phyloP scores from a whole-genome alignment of 352 stramenopile species.

The Phytophthora niederhauseri region DNA sequence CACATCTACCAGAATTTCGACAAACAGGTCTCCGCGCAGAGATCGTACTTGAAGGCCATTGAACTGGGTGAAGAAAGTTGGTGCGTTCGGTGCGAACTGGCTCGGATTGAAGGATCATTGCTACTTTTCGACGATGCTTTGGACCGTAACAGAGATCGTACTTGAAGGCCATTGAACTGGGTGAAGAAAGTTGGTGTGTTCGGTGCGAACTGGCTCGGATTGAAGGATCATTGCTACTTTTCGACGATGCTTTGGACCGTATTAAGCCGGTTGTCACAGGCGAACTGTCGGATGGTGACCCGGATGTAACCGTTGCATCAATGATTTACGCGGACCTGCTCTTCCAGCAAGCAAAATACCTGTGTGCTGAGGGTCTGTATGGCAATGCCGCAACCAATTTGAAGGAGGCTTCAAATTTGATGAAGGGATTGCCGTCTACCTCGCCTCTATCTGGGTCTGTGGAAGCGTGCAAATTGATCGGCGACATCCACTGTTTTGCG shows the following conservation, averaged over 20 bases:
- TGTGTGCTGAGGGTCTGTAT: conserved; percentile 79
- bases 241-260: conserved; percentile 70
- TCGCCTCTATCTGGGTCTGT: conserved; percentile 36
- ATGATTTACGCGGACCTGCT: conserved; percentile 75
- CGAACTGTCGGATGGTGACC: conserved; percentile 22
- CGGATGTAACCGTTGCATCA: conserved; percentile 42
- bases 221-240: conserved; percentile 71
- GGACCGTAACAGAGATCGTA: conserved; percentile 89
- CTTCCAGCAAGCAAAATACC: conserved; percentile 78
- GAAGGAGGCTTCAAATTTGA: conserved; percentile 59
- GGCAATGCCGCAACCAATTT: conserved; percentile 68
- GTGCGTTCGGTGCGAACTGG: conserved; percentile 79
- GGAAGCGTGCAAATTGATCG: conserved; percentile 71
- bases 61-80: conserved; percentile 69
- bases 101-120: conserved; percentile 77
- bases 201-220: conserved; percentile 82
- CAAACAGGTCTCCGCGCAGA: conserved; percentile 78
- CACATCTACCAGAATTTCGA: conserved; percentile 86
- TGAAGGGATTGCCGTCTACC: conserved; percentile 42
- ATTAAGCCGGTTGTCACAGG: conserved; percentile 53
- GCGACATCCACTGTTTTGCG: conserved; percentile 82
- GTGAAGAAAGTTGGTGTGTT: conserved; percentile 71
- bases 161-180: conserved; percentile 73
- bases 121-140: conserved; percentile 78
- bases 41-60: conserved; percentile 81